Base-by-base conservation (phyloP, 345 rosid genomes). In the Kandelia obovata region DNA sequence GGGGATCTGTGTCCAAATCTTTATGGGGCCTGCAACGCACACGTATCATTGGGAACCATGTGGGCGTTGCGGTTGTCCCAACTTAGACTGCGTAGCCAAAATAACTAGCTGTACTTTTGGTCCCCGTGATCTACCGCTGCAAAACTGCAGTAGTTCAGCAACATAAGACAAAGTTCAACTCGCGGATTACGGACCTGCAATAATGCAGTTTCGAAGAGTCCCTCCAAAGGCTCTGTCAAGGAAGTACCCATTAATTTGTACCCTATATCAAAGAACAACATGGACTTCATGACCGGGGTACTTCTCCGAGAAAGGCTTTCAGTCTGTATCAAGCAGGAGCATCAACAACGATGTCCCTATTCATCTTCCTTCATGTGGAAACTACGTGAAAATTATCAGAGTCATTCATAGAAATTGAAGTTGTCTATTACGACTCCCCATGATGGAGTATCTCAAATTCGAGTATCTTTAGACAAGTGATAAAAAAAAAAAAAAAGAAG, bases 141-240 rank as follows among this genome's bases (percentile, higher is more conserved):
- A 56, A 28, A 43, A 37, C 51, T 62, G 13, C 26, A 17, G 46
- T 34, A 6, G 59, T 2, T 71, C 1, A 20, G 39, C 34, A 53
- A 61, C 62, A 37, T 5, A 52, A 67, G 76, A 37, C 76, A 58
- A 58, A 58, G 31, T 53, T 58, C 53, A 30, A 6, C 47, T 47
- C 57, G 28, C 57, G 70, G 11, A 58, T 52, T 49, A 58, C 15
- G 16, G 15, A 13, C 69, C 73, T 57, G 56, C 76, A 71, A 77
- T 51, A 58, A 67, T 77, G 30, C 58, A 35, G 3, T 52, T 57
- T 63, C 35, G n/a, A 16, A 31, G 30, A 16, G 20, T 52, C 20
- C 65, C 59, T 39, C 1, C 4, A 37, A 10, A 53, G 49, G 39
- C 61, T 2, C 32, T 19, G 76, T 66, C 64, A 53, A 55, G 23